phyloP scores from a whole-genome alignment of 495 filamentous ascomycete genomes.

The Lasiosphaeria ovina region DNA sequence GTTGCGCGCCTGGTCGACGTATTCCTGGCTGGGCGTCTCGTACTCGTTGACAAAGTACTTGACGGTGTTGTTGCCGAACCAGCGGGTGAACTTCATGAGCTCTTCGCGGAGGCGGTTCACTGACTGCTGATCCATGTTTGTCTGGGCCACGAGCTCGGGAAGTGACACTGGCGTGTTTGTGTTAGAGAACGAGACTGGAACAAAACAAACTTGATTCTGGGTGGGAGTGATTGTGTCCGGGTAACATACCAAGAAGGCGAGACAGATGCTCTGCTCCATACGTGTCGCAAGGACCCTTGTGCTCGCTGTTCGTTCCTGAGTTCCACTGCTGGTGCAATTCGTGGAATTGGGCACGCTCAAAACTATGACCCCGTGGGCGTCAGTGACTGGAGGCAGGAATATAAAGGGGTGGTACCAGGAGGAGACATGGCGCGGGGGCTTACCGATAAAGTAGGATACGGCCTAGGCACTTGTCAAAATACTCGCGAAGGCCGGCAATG shows the following conservation, averaged over 20 bases:
- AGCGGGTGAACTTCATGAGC: constrained; percentile 73
- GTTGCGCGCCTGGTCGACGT: constrained; percentile 47
- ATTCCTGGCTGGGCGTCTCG: constrained; percentile 55
- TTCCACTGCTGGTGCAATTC: constrained; percentile 65
- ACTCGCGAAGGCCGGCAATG: constrained; percentile 76
- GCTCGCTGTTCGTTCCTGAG: constrained; percentile 52
- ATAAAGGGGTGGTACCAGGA: background rate
- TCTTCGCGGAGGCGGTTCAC: constrained; percentile 86
- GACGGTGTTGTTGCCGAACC: constrained; percentile 69
- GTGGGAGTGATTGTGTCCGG: background rate
- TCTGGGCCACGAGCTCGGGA: constrained; percentile 92
- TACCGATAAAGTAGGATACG: constrained; percentile 83
- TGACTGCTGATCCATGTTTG: constrained; percentile 92
- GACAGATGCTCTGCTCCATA: constrained; percentile 92
- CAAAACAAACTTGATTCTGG: background rate
- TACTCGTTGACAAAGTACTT: constrained; percentile 79
- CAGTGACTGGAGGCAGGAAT: background rate
- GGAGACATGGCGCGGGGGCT: constrained; percentile 11
- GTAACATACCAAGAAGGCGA: constrained; percentile 75
- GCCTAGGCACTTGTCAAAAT: constrained; percentile 85
- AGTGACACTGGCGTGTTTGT: constrained; percentile 62
- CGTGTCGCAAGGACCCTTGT: constrained; percentile 68
- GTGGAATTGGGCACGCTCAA: constrained; percentile 83
- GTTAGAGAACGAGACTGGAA: constrained; percentile 2
- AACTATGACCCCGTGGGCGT: constrained; percentile 40